These are phyloP conservation scores for Setaria italica DNA, from an alignment of 202 grass and related monocot species.

Conservation along the genomic window DNA sequence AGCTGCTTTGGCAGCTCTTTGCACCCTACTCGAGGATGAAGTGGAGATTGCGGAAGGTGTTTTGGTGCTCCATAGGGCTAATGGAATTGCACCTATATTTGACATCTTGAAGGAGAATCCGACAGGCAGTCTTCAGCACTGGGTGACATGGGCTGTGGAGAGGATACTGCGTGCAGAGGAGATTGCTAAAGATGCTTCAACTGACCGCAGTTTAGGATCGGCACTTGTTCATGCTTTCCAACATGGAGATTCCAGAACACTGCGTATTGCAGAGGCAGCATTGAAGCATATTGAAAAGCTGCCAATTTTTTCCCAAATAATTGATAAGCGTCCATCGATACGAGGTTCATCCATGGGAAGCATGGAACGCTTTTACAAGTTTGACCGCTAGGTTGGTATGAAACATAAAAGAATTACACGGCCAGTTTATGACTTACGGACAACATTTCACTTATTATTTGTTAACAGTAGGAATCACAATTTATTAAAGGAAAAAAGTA, in stretches of 20 bases:
- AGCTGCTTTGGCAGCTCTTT: constrained; percentile 66
- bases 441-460: neutral
- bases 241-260: constrained; percentile 61
- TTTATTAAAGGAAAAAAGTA: neutral
- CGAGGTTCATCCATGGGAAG: constrained; percentile 46
- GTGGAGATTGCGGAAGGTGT: constrained; percentile 63
- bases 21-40: constrained; percentile 73
- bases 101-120: constrained; percentile 60
- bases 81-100: constrained; percentile 63
- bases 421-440: neutral
- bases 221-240: constrained; percentile 74
- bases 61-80: constrained; percentile 44
- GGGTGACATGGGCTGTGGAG: constrained; percentile 77
- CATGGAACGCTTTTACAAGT: constrained; percentile 34
- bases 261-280: constrained; percentile 65
- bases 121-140: constrained; percentile 58
- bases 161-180: constrained; percentile 75
- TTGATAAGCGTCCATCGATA: constrained; percentile 30
- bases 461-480: neutral
- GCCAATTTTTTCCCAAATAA: constrained; percentile 63
- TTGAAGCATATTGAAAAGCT: constrained; percentile 72
- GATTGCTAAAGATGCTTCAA: constrained; percentile 59
- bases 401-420: neutral
- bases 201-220: constrained; percentile 57
- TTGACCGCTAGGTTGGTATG: constrained; percentile 28